Conservation (phyloP, 1,284 basidiomycete species). For the Papiliotrema nemorosa region DNA sequence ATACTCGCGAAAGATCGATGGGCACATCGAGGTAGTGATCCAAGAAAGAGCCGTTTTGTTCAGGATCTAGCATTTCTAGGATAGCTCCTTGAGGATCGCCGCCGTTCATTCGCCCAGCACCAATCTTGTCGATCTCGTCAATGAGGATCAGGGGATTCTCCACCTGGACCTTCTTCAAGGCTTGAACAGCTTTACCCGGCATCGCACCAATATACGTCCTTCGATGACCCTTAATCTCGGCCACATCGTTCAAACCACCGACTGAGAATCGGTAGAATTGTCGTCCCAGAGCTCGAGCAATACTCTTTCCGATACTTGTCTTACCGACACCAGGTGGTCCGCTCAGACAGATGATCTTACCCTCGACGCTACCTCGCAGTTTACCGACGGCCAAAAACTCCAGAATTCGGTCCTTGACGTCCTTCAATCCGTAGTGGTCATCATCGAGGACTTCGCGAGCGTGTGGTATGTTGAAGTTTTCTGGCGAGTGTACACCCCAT, state of each 20-base stretch:
- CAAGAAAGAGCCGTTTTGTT: constrained; percentile 93
- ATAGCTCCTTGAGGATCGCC: constrained; percentile 93
- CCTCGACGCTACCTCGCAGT: constrained; percentile 91
- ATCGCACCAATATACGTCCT: constrained; percentile 94
- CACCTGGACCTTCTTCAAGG: constrained; percentile 91
- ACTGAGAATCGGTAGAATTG: constrained; percentile 71
- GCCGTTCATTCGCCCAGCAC: constrained; percentile 74
- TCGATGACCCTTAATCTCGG: constrained; percentile 98
- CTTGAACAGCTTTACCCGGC: constrained; percentile 97
- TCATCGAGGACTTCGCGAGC: constrained; percentile 85
- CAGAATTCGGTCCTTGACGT: constrained; percentile 94
- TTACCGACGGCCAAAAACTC: constrained; percentile 98
- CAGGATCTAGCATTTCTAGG: constrained; percentile 96
- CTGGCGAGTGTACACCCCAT: constrained; percentile 92
- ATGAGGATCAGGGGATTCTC: constrained; percentile 96
- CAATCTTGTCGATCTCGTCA: constrained; percentile 98
- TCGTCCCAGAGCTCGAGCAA: constrained; percentile 46
- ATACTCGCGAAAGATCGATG: constrained; percentile 89
- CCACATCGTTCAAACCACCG: constrained; percentile 93
- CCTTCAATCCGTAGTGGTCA: constrained; percentile 93
- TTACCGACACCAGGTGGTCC: constrained; percentile 98
- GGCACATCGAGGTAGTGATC: constrained; percentile 99
- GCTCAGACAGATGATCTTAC: constrained; percentile 95
- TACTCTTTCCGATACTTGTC: constrained; percentile 88
- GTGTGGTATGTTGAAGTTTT: constrained; percentile 87